Percentiles rank a stretch among this genome's conserved stretches.
phyloP scores from a whole-genome alignment of 345 rosid species.

The Melaleuca alternifolia region DNA sequence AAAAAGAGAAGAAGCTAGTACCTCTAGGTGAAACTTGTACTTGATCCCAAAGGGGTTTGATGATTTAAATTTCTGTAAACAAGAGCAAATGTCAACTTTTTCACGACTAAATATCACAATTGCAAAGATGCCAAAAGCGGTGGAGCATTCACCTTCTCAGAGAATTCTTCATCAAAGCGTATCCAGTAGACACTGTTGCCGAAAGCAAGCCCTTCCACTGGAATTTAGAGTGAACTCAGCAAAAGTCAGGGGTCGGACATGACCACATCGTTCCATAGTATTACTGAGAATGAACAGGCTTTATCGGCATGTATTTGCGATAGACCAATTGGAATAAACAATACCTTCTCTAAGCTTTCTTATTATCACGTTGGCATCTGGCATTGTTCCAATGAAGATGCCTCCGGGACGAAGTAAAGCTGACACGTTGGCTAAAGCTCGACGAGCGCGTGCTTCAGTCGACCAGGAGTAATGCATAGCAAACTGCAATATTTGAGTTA shows the following conservation, averaged over 20 bases:
- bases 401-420: slow-evolving; percentile 97
- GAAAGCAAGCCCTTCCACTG: slow-evolving; percentile 66
- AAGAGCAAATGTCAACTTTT: neutral
- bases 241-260: neutral
- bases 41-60: slow-evolving; percentile 76
- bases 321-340: neutral
- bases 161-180: slow-evolving; percentile 70
- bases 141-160: slow-evolving; percentile 48
- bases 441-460: slow-evolving; percentile 83
- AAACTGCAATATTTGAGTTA: slow-evolving; percentile 43
- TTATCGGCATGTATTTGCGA: neutral
- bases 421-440: slow-evolving; percentile 90
- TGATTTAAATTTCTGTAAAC: slow-evolving; percentile 68
- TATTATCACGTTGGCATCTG: slow-evolving; percentile 89
- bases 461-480: slow-evolving; percentile 98
- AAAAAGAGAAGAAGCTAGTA: neutral
- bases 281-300: neutral
- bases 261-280: neutral
- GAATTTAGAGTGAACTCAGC: slow-evolving; percentile 12
- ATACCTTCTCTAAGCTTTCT: slow-evolving; percentile 86
- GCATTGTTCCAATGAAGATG: slow-evolving; percentile 90
- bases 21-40: slow-evolving; percentile 94
- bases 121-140: neutral
- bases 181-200: slow-evolving; percentile 90
- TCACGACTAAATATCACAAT: neutral